Evolutionary conservation across 345 rosid genomes (phyloP), one percentile per base, ranked within the genome.

Genomic region (Euclidium syriacum): DNA sequence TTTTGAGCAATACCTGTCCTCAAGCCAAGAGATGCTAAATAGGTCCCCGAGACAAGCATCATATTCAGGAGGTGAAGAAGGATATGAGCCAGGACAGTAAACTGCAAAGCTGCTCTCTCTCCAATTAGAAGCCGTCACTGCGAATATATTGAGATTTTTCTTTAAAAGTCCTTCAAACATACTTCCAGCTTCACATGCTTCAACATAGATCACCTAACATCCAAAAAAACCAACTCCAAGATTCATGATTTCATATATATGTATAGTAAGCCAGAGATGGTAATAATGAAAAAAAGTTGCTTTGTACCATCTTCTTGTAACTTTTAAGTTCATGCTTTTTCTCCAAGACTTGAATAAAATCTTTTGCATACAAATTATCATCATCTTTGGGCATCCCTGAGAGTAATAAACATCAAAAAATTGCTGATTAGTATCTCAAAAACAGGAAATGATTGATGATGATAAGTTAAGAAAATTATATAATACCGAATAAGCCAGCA

Each of bases 1-100:
- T n/a, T n/a, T n/a, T n/a, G n/a, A n/a, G n/a, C n/a, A n/a, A n/a
- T 47, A 87, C 95, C 95, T 75, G 77, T 88, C 92, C 66, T 88
- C 96, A 78, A 85, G 53, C 96, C 96, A 88, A 51, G 96, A 75
- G 64, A 85, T 44, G 67, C 96, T 88, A 52, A 83, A 88, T 18
- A 64, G 3, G 27, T 88, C 96, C 12, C 94, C 96, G 18, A 88
- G 76, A 64, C 96, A 88, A 52, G 75, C 22, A 7, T 2, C 43
- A 33, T 58, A 80, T 10, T 71, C 64, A 6, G 68, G 5, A 29
- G 77, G 52, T 6, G 77, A 14, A 32, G 26, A 0, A 52, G 82
- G 73, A 52, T 54, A 40, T 18, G 4, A 9, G 5, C 0, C 30
- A 71, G 2, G 70, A 61, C 94, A 85, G 35, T 85, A 88, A 11